phyloP scores from a whole-genome alignment of 2,329 filamentous ascomycete species.

The Massarina eburnea region DNA sequence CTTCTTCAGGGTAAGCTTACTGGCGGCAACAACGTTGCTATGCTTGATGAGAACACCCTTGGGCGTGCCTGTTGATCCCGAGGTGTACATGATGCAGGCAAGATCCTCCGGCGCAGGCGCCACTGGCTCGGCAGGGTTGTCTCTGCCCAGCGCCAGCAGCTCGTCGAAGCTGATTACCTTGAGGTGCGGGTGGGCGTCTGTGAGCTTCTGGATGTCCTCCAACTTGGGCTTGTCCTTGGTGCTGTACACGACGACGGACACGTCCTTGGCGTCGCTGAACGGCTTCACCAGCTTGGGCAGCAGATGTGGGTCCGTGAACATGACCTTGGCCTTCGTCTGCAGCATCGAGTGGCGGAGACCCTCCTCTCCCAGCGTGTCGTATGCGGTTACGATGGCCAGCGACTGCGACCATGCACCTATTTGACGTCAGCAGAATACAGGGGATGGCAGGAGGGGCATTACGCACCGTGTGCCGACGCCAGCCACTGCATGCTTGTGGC shows the following conservation, averaged over 20 bases:
- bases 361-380: conserved; percentile 85
- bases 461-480: conserved; percentile 70
- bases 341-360: conserved; percentile 84
- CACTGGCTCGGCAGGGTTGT: conserved; percentile 69
- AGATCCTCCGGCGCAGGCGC: conserved; percentile 75
- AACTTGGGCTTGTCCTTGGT: conserved; percentile 55
- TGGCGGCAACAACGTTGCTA: conserved; percentile 74
- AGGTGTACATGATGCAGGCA: conserved; percentile 82
- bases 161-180: conserved; percentile 60
- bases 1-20: conserved; percentile 55
- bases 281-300: conserved; percentile 56
- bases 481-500: conserved; percentile 84
- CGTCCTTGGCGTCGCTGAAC: conserved; percentile 57
- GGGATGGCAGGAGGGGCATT: not conserved
- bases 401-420: conserved; percentile 74
- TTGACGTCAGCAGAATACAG: conserved; percentile 11
- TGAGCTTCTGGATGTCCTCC: conserved; percentile 57
- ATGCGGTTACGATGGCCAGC: conserved; percentile 89
- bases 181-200: conserved; percentile 55
- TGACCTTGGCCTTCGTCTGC: conserved; percentile 77
- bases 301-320: conserved; percentile 85
- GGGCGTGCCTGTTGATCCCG: conserved; percentile 83
- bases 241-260: conserved; percentile 62
- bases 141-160: conserved; percentile 57
- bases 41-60: conserved; percentile 88